Evolutionary conservation across 2,329 filamentous ascomycete genomes (phyloP).

Genomic region (Aspergillus caelatus): DNA sequence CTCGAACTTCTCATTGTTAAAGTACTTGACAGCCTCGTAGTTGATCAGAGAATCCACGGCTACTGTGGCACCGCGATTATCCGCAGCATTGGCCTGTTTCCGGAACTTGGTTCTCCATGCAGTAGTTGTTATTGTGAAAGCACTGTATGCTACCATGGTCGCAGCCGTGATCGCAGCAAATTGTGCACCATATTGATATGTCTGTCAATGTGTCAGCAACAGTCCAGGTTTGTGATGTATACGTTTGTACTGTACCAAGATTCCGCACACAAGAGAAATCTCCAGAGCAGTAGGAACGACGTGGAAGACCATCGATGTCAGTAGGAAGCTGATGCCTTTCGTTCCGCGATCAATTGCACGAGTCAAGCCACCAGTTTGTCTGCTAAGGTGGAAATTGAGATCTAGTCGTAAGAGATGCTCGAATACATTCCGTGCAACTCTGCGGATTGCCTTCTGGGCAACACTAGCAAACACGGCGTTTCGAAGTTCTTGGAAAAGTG

Average conservation of each 20-base stretch:
- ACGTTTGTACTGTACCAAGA: constrained; percentile 58
- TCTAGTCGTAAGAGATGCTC: constrained; percentile 86
- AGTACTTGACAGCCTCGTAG: constrained; percentile 99
- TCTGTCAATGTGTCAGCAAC: constrained; percentile 49
- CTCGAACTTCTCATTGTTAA: constrained; percentile 98
- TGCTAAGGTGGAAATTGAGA: constrained; percentile 87
- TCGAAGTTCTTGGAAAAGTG: constrained; percentile 86
- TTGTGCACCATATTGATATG: constrained; percentile 88
- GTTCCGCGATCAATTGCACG: constrained; percentile 94
- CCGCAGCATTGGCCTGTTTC: constrained; percentile 90
- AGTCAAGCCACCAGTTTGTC: constrained; percentile 92
- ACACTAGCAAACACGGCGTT: constrained; percentile 98
- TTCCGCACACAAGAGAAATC: constrained; percentile 93
- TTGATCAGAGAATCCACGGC: constrained; percentile 97
- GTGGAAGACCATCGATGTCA: constrained; percentile 98
- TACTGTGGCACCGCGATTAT: constrained; percentile 92
- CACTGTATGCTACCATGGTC: constrained; percentile 92
- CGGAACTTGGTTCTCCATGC: constrained; percentile 97
- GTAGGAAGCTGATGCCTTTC: constrained; percentile 95
- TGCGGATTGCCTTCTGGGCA: constrained; percentile 92
- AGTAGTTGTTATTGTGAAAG: constrained; percentile 96
- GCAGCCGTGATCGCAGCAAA: constrained; percentile 88
- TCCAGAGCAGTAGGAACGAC: constrained; percentile 91
- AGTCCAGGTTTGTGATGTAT: not conserved
- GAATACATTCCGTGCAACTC: constrained; percentile 90